Evolutionary conservation across 495 filamentous ascomycete genomes (phyloP), one percentile per base, ranked within the genome.

Genomic region (Aspergillus olivimuriae): DNA sequence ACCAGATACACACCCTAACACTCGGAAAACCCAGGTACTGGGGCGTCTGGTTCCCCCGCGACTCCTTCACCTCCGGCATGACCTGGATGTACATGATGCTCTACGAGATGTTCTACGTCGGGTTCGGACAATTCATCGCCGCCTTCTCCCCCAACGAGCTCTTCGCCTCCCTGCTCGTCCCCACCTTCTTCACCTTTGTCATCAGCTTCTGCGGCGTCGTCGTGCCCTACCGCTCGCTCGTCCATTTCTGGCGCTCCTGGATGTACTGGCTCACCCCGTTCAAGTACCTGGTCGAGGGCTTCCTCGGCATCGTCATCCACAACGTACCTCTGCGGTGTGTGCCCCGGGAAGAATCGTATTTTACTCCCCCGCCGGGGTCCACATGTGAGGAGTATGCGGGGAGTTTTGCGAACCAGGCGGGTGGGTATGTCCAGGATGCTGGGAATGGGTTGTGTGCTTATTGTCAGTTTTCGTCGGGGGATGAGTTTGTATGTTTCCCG

Each of bases 61-160:
- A 61, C 40, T 69, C 68, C 2, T 82, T 83, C 51, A 69, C 58
- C 4, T 69, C 72, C 2, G 82, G 75, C 4, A 79, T 69, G 33
- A 60, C 70, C 9, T 82, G 74, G 70, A 66, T 84, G 58, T 59
- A 75, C 37, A 59, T 86, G 4, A 75, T 85, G 58, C 57, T 85
- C 6, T 88, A 82, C 57, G 82, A 89, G 56, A 49, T 86, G 22
- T 89, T 76, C 62, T 89, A 87, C 50, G 68, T 87, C 39, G 72
- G 78, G 18, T 81, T 90, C 47, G 83, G 83, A 1, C 84, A 89
- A 60, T 79, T 81, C 48, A 87, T 92, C 35, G 87, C 87, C 0
- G 70, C 86, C 0, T 73, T 88, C 47, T 68, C 78, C 9, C 84
- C 86, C 0, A 87, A 87, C 56, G 78, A 84, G 28, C 70, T 87